These are phyloP conservation scores for Sequoiadendron giganteum DNA, from an alignment of 75 land plant genomes.

Conservation along the genomic window DNA sequence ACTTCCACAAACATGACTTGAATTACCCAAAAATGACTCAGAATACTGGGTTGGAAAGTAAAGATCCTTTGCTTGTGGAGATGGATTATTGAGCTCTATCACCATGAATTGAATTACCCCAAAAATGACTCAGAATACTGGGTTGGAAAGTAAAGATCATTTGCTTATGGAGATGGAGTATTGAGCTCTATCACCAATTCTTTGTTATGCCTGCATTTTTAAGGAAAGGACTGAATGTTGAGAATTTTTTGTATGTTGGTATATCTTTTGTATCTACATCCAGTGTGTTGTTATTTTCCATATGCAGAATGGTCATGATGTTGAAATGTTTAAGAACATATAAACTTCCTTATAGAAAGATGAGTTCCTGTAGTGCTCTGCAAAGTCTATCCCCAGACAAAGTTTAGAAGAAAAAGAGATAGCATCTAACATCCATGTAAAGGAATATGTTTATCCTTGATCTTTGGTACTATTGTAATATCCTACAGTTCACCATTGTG, in stretches of 20 bases:
- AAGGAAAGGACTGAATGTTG: background rate
- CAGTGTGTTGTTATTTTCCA: background rate
- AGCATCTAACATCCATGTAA: constrained; percentile 91
- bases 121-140: constrained; percentile 41
- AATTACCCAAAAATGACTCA: constrained; percentile 34
- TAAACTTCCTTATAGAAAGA: constrained; percentile 47
- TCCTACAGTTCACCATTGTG: constrained; percentile 26
- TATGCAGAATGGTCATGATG: background rate
- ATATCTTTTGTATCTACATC: background rate
- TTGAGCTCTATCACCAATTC: constrained; percentile 55
- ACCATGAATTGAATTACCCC: constrained; percentile 72
- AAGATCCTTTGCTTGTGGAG: constrained; percentile 60
- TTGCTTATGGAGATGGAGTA: constrained; percentile 48
- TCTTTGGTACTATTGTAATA: constrained; percentile 65
- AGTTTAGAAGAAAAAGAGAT: constrained; percentile 63
- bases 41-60: constrained; percentile 57
- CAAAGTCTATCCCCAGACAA: constrained; percentile 64
- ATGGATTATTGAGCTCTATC: constrained; percentile 49
- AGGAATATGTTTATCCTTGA: constrained; percentile 80
- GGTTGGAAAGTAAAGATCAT: constrained; percentile 64
- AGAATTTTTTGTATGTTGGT: background rate
- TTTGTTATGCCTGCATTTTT: constrained; percentile 48
- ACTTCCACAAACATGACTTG: constrained; percentile 77
- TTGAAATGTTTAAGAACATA: background rate
- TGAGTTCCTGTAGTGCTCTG: constrained; percentile 60